Evolutionary conservation across 768 basidiomycete genomes (phyloP), one percentile per base, ranked within the genome.

Genomic region (Pleurotus giganteus): DNA sequence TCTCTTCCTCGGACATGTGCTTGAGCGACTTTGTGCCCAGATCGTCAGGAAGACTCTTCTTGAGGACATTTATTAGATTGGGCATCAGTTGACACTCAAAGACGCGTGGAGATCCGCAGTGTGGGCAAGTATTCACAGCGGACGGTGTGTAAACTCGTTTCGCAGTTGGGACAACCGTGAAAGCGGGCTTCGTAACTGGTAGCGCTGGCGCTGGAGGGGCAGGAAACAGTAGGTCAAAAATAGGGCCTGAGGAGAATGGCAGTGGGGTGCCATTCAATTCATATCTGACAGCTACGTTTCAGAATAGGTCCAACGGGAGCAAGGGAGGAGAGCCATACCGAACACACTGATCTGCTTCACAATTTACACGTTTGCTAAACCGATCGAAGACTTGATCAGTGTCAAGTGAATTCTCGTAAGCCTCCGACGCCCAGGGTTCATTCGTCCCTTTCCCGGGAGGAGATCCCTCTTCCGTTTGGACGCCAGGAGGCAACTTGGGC

Each of bases 1-100:
- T 74, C 66, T 91, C 85, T 63, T 84, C 88, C 42, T 91, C 89
- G 6, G 82, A 80, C 64, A 77, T 56, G 42, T 72, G 74, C 59
- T 66, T 69, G 44, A 56, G 57, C 50, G 62, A 66, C 23, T 61
- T 37, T 28, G 59, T 55, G 32, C 61, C 60, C 11, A 58, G 62
- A 34, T 65, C 53, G 60, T 66, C 59, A 28, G 66, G 65, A n/a
- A 6, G 8, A 41, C 36, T 28, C 24, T 29, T 17, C 34, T 36
- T 50, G 47, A 97, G 74, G 12, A 91, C 71, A 49, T 90, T 90
- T 67, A 98, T 94, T 50, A 98, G 73, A 65, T 94, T 92, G 1
- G 96, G 96, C 85, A 95, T 96, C 51, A 98, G 76, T 68, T 98
- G 96, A 62, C 89, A 89, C 67, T 98, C 96, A 67, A 97, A 98